These are phyloP conservation scores for Penicillium sp. DNA, from an alignment of 2,329 filamentous ascomycete genomes.

Conservation along the genomic window DNA sequence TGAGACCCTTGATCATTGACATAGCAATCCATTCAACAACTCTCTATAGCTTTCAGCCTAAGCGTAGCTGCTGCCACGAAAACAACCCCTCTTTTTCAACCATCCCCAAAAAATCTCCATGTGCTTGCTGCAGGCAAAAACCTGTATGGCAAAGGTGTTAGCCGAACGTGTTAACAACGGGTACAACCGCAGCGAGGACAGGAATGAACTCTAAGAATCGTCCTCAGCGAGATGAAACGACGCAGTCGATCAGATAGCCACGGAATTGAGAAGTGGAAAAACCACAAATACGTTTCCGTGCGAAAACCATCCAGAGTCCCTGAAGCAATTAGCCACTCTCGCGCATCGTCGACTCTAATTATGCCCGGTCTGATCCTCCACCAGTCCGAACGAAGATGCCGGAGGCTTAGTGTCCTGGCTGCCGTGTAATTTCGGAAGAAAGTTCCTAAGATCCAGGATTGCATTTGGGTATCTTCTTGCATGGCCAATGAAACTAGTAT, in stretches of 20 bases:
- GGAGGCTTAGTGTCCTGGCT: background rate
- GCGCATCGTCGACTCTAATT: background rate
- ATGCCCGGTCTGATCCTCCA: background rate
- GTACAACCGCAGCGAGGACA: background rate
- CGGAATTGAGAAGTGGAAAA: background rate
- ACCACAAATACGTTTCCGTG: background rate
- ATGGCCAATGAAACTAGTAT: background rate
- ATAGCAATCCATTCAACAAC: background rate
- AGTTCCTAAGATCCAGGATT: background rate
- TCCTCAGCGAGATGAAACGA: background rate
- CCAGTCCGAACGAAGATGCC: background rate
- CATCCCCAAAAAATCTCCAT: constrained; percentile 29
- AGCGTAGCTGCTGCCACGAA: background rate
- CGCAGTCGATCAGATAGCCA: background rate
- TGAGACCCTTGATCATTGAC: background rate
- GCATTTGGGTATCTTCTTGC: background rate
- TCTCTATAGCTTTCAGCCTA: background rate
- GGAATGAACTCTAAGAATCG: background rate
- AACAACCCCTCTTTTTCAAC: background rate
- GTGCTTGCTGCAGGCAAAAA: background rate
- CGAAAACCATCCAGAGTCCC: background rate
- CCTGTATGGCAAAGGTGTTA: background rate
- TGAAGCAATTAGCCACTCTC: background rate
- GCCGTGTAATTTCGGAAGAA: background rate
- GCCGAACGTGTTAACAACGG: background rate